Percentiles rank a stretch among this genome's conserved stretches.
These are phyloP conservation scores for Podospora pseudoanserina DNA, from an alignment of 495 filamentous ascomycete species.

Conservation along the genomic window DNA sequence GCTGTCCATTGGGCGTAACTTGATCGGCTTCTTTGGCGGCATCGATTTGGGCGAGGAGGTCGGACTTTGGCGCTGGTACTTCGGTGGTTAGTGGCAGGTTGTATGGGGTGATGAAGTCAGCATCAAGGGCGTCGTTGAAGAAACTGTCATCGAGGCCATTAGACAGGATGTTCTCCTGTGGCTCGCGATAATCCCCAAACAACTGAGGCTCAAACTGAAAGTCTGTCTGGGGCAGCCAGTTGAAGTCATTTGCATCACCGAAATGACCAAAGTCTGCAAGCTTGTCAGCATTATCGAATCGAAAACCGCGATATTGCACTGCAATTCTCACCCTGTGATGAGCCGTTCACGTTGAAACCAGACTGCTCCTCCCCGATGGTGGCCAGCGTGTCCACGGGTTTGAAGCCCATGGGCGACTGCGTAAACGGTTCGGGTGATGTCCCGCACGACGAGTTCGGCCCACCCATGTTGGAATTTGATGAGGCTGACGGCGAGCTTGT, in stretches of 20 bases:
- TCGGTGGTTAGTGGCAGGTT: conserved; percentile 54
- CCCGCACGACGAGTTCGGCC: conserved; percentile 72
- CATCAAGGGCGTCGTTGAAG: conserved; percentile 71
- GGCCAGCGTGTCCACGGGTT: conserved; percentile 55
- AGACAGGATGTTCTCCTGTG: conserved; percentile 65
- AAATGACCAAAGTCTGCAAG: conserved; percentile 35
- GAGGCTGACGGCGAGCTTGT: conserved; percentile 63
- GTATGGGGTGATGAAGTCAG: conserved; percentile 72
- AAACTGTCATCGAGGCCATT: conserved; percentile 30
- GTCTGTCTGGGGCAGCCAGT: conserved; percentile 80
- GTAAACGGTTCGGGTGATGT: conserved; percentile 55
- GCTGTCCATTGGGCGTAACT: conserved; percentile 54
- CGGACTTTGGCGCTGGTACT: conserved; percentile 54
- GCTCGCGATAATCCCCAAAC: conserved; percentile 91
- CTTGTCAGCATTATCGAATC: conserved; percentile 11
- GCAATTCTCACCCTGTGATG: conserved; percentile 7
- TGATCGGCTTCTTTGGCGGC: conserved; percentile 64
- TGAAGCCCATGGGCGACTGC: conserved; percentile 54
- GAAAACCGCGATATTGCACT: background rate
- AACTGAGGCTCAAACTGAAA: conserved; percentile 88
- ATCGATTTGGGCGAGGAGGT: conserved; percentile 72
- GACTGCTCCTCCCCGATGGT: conserved; percentile 55
- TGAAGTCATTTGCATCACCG: conserved; percentile 47
- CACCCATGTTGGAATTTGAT: conserved; percentile 51
- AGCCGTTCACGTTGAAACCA: background rate